Conservation (phyloP, 2,329 filamentous ascomycete species). For the Colletotrichum sublineola region DNA sequence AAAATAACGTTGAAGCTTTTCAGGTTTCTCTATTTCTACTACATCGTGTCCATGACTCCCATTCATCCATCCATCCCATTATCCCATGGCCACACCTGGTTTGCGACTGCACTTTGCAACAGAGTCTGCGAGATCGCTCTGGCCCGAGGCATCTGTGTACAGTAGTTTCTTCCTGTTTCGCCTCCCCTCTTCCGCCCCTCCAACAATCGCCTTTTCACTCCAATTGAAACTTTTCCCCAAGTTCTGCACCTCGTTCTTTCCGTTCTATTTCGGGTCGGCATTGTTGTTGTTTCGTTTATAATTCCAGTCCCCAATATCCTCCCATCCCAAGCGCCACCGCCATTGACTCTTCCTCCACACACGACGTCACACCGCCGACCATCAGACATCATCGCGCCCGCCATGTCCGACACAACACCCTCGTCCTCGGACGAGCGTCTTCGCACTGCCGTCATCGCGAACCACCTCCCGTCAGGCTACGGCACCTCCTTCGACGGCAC, state of each 20-base stretch:
- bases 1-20: slow-evolving; percentile 36
- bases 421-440: slow-evolving; percentile 34
- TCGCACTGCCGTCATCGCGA: slow-evolving; percentile 39
- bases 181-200: too few relatives aligned
- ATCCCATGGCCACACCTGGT: slow-evolving; percentile 6
- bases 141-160: slow-evolving; percentile 15
- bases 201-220: background rate
- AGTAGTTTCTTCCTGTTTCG: background rate
- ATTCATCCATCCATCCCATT: background rate
- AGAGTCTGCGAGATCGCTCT: background rate
- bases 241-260: background rate
- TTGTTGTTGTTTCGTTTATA: background rate
- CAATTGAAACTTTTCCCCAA: slow-evolving; percentile 12
- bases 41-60: background rate
- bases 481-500: slow-evolving; percentile 43
- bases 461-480: slow-evolving; percentile 42
- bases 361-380: background rate
- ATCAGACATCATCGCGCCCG: background rate
- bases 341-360: background rate
- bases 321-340: background rate
- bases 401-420: slow-evolving; percentile 37
- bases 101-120: slow-evolving; percentile 3
- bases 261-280: background rate
- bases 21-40: slow-evolving; percentile 2
- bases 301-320: background rate